A percentile compares a stretch with the other conserved stretches of the same genome.
These are phyloP conservation scores for Dalbergia cultrata DNA, from an alignment of 306 rosid genomes.

Conservation along the genomic window DNA sequence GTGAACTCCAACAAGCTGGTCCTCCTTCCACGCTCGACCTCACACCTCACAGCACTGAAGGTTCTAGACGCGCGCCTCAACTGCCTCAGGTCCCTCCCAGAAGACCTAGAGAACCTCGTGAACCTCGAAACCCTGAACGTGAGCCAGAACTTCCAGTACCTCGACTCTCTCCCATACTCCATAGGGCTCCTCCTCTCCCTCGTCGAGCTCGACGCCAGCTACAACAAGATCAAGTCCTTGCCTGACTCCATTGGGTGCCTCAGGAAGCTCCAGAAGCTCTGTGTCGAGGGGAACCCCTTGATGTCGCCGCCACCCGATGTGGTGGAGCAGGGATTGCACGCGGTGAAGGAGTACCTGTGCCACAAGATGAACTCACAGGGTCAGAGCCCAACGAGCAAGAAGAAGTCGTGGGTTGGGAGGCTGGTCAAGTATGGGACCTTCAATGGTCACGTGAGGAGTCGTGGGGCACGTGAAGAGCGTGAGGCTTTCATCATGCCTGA, in stretches of 20 bases:
- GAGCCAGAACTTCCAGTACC: slow-evolving; percentile 92
- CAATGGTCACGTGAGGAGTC: slow-evolving; percentile 45
- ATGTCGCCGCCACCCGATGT: slow-evolving; percentile 71
- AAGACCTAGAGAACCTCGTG: slow-evolving; percentile 79
- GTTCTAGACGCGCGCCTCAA: slow-evolving; percentile 78
- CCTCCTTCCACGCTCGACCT: slow-evolving; percentile 70
- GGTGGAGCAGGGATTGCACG: slow-evolving; percentile 68
- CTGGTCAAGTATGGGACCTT: slow-evolving; percentile 68
- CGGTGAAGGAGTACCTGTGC: slow-evolving; percentile 71
- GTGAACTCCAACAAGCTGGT: slow-evolving; percentile 84
- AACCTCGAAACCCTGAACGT: slow-evolving; percentile 80
- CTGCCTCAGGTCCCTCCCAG: slow-evolving; percentile 77
- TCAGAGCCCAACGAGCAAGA: slow-evolving; percentile 50
- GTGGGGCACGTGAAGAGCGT: slow-evolving; percentile 46
- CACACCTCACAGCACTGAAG: slow-evolving; percentile 64
- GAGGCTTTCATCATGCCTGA: slow-evolving; percentile 62
- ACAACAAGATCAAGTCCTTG: slow-evolving; percentile 67
- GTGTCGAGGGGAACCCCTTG: slow-evolving; percentile 86
- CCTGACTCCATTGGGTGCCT: slow-evolving; percentile 84
- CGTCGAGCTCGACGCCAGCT: slow-evolving; percentile 78
- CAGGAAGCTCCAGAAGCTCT: slow-evolving; percentile 66
- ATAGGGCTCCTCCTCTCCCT: slow-evolving; percentile 83
- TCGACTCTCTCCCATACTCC: slow-evolving; percentile 74
- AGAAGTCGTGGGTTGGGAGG: slow-evolving; percentile 77
- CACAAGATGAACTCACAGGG: slow-evolving; percentile 62